phyloP scores from a whole-genome alignment of 2,329 filamentous ascomycete species.

The Fusarium coffeatum region DNA sequence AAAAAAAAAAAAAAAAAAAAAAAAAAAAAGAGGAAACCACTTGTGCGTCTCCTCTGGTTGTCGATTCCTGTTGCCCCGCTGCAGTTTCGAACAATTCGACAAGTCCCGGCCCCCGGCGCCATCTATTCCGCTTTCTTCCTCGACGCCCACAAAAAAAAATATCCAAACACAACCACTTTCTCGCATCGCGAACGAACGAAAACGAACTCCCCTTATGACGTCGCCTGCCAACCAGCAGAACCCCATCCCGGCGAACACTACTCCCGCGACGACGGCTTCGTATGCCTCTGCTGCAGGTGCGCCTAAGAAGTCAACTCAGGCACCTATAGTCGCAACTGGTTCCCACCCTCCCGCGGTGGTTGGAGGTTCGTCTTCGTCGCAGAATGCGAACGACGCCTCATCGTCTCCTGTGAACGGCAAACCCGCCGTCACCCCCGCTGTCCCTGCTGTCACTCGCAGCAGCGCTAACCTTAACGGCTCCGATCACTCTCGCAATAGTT shows the following conservation, averaged over 20 bases:
- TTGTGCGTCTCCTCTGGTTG: slow-evolving; percentile 26
- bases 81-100: slow-evolving; percentile 39
- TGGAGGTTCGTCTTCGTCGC: slow-evolving; percentile 63
- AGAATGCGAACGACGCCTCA: slow-evolving; percentile 72
- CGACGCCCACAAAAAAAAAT: slow-evolving; percentile 42
- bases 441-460: slow-evolving; percentile 74
- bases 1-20: slow-evolving; percentile 3
- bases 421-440: slow-evolving; percentile 74
- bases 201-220: slow-evolving; percentile 64
- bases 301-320: slow-evolving; percentile 71
- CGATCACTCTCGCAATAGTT: slow-evolving; percentile 86
- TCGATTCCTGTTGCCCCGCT: slow-evolving; percentile 39
- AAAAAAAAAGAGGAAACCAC: slow-evolving; percentile 18
- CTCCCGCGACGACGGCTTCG: slow-evolving; percentile 69
- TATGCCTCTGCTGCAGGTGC: slow-evolving; percentile 75
- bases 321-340: slow-evolving; percentile 70
- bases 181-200: slow-evolving; percentile 49
- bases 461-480: slow-evolving; percentile 75
- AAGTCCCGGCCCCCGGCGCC: slow-evolving; percentile 40
- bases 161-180: slow-evolving; percentile 38
- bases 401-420: slow-evolving; percentile 89
- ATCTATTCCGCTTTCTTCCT: slow-evolving; percentile 42
- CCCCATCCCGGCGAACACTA: slow-evolving; percentile 67
- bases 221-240: slow-evolving; percentile 68
- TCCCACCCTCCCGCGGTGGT: slow-evolving; percentile 66